A percentile compares a stretch with the other conserved stretches of the same genome.
These are phyloP conservation scores for Artemisia princeps DNA, from an alignment of 140 eudicot genomes.

Conservation along the genomic window DNA sequence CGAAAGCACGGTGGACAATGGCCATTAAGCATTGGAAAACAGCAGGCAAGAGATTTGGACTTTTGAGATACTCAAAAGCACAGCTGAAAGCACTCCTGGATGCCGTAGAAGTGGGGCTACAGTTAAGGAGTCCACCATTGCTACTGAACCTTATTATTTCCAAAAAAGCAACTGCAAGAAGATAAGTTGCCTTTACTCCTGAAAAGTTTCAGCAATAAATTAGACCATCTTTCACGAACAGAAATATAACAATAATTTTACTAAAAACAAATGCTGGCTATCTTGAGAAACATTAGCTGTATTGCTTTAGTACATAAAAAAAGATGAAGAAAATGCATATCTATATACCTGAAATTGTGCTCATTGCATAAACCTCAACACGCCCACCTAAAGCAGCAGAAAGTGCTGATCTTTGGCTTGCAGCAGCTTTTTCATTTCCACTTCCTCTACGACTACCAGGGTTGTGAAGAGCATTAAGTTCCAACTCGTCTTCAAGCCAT, in stretches of 20 bases:
- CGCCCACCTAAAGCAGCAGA: slow-evolving; percentile 98
- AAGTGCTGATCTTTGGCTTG: slow-evolving; percentile 83
- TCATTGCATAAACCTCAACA: slow-evolving; percentile 85
- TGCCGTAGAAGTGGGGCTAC: slow-evolving; percentile 54
- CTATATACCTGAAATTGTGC: slow-evolving; percentile 74
- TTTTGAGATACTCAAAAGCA: slow-evolving; percentile 88
- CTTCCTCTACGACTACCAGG: slow-evolving; percentile 95
- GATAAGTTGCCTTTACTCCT: slow-evolving; percentile 99
- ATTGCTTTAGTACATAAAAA: too few relatives aligned
- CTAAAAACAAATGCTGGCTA: not conserved
- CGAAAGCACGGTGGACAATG: slow-evolving; percentile 78
- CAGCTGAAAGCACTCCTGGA: slow-evolving; percentile 96
- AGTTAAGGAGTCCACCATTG: slow-evolving; percentile 92
- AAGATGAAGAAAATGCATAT: not conserved
- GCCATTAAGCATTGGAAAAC: slow-evolving; percentile 96
- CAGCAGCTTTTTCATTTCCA: slow-evolving; percentile 95
- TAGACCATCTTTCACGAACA: slow-evolving; percentile 11
- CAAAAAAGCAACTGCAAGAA: slow-evolving; percentile 88
- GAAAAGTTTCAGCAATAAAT: slow-evolving; percentile 22
- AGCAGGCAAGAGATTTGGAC: slow-evolving; percentile 85
- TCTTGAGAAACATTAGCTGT: not conserved
- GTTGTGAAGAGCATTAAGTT: slow-evolving; percentile 96
- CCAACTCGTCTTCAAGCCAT: slow-evolving; percentile 99
- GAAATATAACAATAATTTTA: not conserved
- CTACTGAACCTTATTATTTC: slow-evolving; percentile 96